Evolutionary conservation across 2,329 filamentous ascomycete species (phyloP), one percentile per base, ranked within the genome.

Genomic region (Paracoccidioides brasiliensis): DNA sequence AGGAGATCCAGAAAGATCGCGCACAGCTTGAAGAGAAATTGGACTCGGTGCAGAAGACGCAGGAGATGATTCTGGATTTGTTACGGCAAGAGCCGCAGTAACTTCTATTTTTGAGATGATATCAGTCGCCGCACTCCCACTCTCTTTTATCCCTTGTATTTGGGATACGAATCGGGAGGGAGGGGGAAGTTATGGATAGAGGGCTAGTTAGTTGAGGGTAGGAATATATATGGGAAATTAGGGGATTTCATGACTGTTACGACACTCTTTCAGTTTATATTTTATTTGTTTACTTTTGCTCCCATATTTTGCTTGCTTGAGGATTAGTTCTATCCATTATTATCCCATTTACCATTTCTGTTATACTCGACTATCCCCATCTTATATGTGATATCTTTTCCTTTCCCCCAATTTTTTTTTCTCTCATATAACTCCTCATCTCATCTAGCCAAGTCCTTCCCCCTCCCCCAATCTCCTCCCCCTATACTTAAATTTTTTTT

Each of bases 61-160:
- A 72, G 56, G 66, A 72, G 41, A 66, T 72, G 65, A 72, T 73
- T 54, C 57, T 73, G 45, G 67, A 71, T 30, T 67, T 72, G 68
- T 57, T 72, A 56, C 63, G 67, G 58, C 69, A 71, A 59, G 66
- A 67, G 45, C 64, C 65, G 10, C 49, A 56, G 43, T 45, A 45
- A 30, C 2, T 32, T 45, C 32, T 32, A 12, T 14, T 5, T 45
- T 30, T 12, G 2, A 5, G 22, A 22, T 22, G 22, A 22, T 22
- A 22, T 22, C 22, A 22, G 22, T 22, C 22, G 22, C 22, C 22
- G 22, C 22, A 22, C 22, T 22, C 2, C 22, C 22, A 10, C 30
- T 44, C 10, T 44, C 42, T 28, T 44, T 28, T 44, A 4, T 28
- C n/a, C 41, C 3, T 14, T 14, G 5, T 14, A 3, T 14, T 14